Evolutionary conservation across 441 rosid species (phyloP).

Genomic region (Erodium texanum): DNA sequence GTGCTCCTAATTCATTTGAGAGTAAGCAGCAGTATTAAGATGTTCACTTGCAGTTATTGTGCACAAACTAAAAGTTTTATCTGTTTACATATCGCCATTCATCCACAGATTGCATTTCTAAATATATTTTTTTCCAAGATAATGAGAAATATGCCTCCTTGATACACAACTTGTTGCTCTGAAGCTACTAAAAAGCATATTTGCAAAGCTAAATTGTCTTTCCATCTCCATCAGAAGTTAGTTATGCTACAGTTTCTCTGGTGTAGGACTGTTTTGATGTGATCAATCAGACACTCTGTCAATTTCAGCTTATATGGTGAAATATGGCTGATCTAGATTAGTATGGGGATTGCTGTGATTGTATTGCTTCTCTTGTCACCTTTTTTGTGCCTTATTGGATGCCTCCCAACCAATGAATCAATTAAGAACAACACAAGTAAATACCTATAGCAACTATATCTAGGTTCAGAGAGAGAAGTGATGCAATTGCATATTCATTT

Average conservation of each 20-base stretch:
- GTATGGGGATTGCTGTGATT: background rate
- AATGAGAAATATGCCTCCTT: background rate
- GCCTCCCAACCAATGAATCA: background rate
- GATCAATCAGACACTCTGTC: no score
- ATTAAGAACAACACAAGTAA: background rate
- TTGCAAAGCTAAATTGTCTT: no score
- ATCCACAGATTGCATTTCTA: background rate
- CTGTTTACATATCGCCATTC: background rate
- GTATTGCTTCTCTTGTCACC: background rate
- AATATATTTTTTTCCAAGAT: no score
- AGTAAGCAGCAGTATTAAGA: background rate
- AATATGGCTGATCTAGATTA: background rate
- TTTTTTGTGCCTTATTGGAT: background rate
- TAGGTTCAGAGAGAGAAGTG: background rate
- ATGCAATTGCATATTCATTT: background rate
- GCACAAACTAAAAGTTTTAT: background rate
- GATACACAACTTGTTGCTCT: background rate
- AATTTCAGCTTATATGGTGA: no score
- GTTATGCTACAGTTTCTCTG: no score
- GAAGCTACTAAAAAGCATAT: no score
- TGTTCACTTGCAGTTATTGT: background rate
- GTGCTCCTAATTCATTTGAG: background rate
- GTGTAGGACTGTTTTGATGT: no score
- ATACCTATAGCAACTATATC: background rate
- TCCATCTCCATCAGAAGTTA: no score